Base-by-base conservation (phyloP, 257 asterid genomes). In the Solanum pennellii region DNA sequence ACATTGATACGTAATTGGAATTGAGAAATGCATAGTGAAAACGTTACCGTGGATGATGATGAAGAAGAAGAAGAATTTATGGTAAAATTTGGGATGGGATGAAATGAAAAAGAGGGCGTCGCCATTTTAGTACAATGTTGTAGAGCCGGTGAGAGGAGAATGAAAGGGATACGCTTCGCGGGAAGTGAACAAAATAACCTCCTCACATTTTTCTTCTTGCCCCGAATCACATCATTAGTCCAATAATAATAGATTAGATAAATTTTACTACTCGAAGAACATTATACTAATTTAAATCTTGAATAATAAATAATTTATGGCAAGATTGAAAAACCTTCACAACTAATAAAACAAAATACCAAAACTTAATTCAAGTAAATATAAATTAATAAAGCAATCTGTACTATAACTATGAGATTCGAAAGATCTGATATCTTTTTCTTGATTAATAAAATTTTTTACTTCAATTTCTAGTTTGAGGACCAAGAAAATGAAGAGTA, bases 131-230 rank as follows among this genome's bases (percentile, higher is more conserved):
- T 29, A 39, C 18, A 79, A 87, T 47, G 49, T 89, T 89, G 88
- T 59, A 82, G 65, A 74, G 44, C 44, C 44, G 89, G 33, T 69
- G 69, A 88, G 88, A 86, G 72, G 39, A 80, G 76, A 69, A 69
- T 1, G 79, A 25, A 72, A 12, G 76, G n/a, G 44, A 62, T 83
- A 59, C 62, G 90, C 49, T 91, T 83, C 92, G 91, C 92, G 93
- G 94, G 94, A 90, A 87, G 93, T 94, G 94, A 90, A 87, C 93
- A 10, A 79, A 84, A 41, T 93, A 86, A 87, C 91, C 93, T 89
- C 97, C 52, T 37, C 60, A 60, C 13, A 60, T 60, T 18, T 13
- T 52, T 59, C 25, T 59, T 59, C 66, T 59, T 59, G 21, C 66
- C 65, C 65, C 25, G 25, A 18, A 18, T 56, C 65, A 56, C 65